Evolutionary conservation across 2,329 filamentous ascomycete species (phyloP), one percentile per base, ranked within the genome.

Genomic region (Hypoxylon sp.): DNA sequence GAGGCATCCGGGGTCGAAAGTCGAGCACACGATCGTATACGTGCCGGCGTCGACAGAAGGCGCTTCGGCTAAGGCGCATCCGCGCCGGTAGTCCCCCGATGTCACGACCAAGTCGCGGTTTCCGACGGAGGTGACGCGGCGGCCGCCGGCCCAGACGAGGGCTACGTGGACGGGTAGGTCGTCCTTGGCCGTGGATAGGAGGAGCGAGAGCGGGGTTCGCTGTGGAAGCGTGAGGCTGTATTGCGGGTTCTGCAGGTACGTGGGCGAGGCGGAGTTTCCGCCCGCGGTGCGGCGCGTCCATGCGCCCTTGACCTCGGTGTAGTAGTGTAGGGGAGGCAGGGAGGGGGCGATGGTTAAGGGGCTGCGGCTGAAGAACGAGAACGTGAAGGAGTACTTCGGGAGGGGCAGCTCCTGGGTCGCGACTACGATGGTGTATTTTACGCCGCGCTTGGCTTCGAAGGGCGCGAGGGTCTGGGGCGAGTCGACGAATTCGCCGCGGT

Each of bases 11-110:
- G 91, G 86, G 70, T 97, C 94, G 78, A 97, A 98, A 0, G 95
- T 97, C 2, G 94, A 97, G 77, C 92, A 95, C 5, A 98, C 91
- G 62, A 97, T 86, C 0, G 93, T 98, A 79, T 98, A 99, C 0
- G 85, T 85, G 0, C 95, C 95, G 0, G 88, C 82, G 42, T 90
- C 88, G 17, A 97, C 81, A 19, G 82, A 70, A 75, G 75, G 79
- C 72, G 87, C 81, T 68, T 92, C 88, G 2, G 91, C 90, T 33
- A 94, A 83, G 3, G 92, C 92, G 77, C 92, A 93, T 29, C 92
- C 92, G 29, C 91, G 90, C 53, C 92, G 90, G 80, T 99, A 98
- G 72, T 97, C 94, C n/a, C 93, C 93, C 35, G 93, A 97, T 62
- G 93, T 91, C 22, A 88, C 88, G 24, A 97, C 86, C 42, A 98